These are phyloP conservation scores for Fistulinella prunicolor DNA, from an alignment of 768 basidiomycete species.

Conservation along the genomic window DNA sequence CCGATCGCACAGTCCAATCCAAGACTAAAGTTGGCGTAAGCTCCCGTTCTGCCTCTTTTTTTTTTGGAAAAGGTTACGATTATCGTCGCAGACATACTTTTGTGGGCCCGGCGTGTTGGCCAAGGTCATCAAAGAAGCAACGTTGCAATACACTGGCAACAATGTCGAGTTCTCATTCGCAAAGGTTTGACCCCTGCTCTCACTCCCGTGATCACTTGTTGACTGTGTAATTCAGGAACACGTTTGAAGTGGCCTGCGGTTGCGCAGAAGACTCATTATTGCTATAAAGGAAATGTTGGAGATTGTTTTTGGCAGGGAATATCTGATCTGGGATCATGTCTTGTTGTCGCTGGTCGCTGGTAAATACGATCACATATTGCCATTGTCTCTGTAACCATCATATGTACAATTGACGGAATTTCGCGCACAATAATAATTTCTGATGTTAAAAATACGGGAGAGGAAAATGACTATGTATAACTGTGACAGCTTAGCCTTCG, in stretches of 20 bases:
- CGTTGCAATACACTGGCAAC: conserved; percentile 49
- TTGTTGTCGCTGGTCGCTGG: background rate
- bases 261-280: background rate
- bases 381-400: background rate
- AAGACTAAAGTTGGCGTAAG: conserved; percentile 83
- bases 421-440: too few species aligned
- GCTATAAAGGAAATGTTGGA: too few species aligned
- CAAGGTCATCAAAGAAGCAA: conserved; percentile 72
- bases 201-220: conserved; percentile 3
- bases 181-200: conserved; percentile 52
- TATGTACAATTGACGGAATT: too few species aligned
- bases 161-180: conserved; percentile 75
- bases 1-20: conserved; percentile 72
- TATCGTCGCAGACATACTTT: conserved; percentile 67
- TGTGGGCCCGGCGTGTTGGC: conserved; percentile 80
- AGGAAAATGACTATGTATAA: background rate
- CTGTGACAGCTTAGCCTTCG: conserved; percentile 6
- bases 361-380: background rate
- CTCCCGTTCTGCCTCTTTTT: conserved; percentile 7
- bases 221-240: conserved; percentile 12
- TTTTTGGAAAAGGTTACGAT: background rate
- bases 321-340: background rate
- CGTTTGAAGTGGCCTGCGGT: conserved; percentile 9
- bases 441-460: background rate
- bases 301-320: too few species aligned